These are phyloP conservation scores for Striga hermonthica DNA, from an alignment of 305 asterid genomes.

Conservation along the genomic window DNA sequence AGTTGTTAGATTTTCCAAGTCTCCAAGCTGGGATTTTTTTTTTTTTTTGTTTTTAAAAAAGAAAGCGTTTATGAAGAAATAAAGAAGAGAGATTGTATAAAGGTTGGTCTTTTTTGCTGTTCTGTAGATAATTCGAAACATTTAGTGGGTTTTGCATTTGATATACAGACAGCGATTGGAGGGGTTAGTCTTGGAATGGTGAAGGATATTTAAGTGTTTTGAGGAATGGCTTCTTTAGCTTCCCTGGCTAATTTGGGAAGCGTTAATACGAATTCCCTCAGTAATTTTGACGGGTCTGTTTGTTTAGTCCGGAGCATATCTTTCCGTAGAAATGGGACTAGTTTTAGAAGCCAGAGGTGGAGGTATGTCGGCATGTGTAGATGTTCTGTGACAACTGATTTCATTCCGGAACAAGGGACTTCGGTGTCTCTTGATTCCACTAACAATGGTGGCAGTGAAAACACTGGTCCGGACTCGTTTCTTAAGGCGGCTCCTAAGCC, in stretches of 20 bases:
- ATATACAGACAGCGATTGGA: background rate
- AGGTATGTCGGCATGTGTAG: slow-evolving; percentile 78
- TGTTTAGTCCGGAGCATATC: slow-evolving; percentile 63
- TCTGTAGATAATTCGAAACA: slow-evolving; percentile 25
- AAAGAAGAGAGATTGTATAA: slow-evolving; percentile 1
- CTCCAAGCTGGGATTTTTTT: background rate
- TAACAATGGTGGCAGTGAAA: slow-evolving; percentile 47
- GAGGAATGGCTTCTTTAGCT: slow-evolving; percentile 77
- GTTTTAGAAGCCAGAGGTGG: slow-evolving; percentile 62
- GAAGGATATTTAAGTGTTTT: slow-evolving; percentile 33
- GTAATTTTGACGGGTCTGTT: slow-evolving; percentile 73
- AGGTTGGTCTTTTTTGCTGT: slow-evolving; percentile 6
- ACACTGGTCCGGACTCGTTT: slow-evolving; percentile 49
- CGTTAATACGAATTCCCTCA: slow-evolving; percentile 59
- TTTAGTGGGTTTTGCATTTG: slow-evolving; percentile 10
- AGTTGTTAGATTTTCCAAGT: slow-evolving; percentile 25
- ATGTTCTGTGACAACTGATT: slow-evolving; percentile 73
- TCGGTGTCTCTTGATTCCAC: slow-evolving; percentile 79
- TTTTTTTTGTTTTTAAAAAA: too few species aligned
- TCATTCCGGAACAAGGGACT: slow-evolving; percentile 66
- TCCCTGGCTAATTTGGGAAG: slow-evolving; percentile 93
- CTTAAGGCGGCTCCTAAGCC: slow-evolving; percentile 89
- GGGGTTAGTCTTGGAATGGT: slow-evolving; percentile 38
- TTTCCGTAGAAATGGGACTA: slow-evolving; percentile 44
- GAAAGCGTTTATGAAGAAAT: background rate